Percentiles rank a stretch among this genome's conserved stretches.
Conservation (phyloP, 23 red algal genomes). For the Gracilaria vermiculophylla region DNA sequence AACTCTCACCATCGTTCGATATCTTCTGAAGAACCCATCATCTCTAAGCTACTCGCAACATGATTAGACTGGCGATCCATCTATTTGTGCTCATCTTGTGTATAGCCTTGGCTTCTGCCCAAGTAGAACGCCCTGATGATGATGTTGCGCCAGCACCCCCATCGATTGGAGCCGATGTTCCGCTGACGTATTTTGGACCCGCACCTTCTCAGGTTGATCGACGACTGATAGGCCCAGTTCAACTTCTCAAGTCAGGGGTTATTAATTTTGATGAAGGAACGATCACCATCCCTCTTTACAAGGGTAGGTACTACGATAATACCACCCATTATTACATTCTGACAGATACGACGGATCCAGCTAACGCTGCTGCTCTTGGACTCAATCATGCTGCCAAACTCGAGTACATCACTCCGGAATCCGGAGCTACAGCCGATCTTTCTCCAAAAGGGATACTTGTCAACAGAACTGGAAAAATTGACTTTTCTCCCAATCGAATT, state of each 20-base stretch:
- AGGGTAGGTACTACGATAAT: constrained; percentile 29
- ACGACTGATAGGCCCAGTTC: constrained; percentile 29
- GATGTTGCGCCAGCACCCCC: constrained; percentile 29
- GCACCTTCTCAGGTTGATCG: constrained; percentile 32
- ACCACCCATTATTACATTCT: constrained; percentile 28
- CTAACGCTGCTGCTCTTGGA: constrained; percentile 31
- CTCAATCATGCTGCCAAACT: constrained; percentile 43
- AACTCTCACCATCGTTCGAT: not conserved
- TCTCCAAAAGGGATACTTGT: not conserved
- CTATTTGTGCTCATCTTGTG: not conserved
- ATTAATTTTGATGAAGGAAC: constrained; percentile 47
- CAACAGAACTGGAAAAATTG: constrained; percentile 16
- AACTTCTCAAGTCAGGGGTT: constrained; percentile 38
- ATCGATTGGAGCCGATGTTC: constrained; percentile 54
- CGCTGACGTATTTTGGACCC: constrained; percentile 33
- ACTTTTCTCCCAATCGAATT: constrained; percentile 1
- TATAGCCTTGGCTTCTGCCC: not conserved
- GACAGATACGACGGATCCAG: constrained; percentile 30
- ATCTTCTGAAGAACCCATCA: not conserved
- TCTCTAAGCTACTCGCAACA: not conserved
- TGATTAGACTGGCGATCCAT: not conserved
- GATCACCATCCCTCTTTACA: constrained; percentile 33
- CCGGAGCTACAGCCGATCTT: constrained; percentile 3
- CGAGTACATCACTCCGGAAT: constrained; percentile 2
- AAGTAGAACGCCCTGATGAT: constrained; percentile 25